Evolutionary conservation across 805 yeast genomes (phyloP), one percentile per base, ranked within the genome.

Genomic region (Lipomyces yamanashiensis): DNA sequence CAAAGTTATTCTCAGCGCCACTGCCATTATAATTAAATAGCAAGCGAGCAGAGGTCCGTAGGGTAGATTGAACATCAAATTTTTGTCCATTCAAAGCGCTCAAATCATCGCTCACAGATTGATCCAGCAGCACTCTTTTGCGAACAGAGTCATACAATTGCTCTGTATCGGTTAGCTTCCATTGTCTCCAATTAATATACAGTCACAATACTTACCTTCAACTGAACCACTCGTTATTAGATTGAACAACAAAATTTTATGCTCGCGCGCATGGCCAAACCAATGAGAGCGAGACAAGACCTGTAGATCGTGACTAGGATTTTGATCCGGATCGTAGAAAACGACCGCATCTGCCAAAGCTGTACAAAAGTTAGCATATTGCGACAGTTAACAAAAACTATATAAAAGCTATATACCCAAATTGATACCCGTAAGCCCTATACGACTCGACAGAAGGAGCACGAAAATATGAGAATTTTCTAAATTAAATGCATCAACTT

Each of bases 231-330:
- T 85, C 0, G 65, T 67, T 9, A 67, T 59, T 21, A 67, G 56
- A 28, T 48, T 51, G 47, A 67, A 89, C 0, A 93, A 83, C 19
- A 90, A 80, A 2, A 92, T 96, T 0, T 96, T 96, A 57, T 84
- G 86, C 1, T 78, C 28, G 28, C 28, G 28, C 5, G 2, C 81
- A 74, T 93, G 98, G 0, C 98, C 98, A 58, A 93, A 90, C 72
- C 98, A 80, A 74, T 93, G 98, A 17, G 90, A 95, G 60, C 98
- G 80, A 70, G 92, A 98, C 84, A 92, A 91, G 0, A 98, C 98
- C 73, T 93, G 99, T 58, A 92, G 78, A 76, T 93, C 98, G 66
- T 91, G 96, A 72, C 92, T 97, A 0, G 98, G 99, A 72, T 93
- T 93, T 96, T 97, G 92, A 73, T 93, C 99, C 59, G 90, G 88